Conservation (phyloP, 176 grass and related monocot genomes). For the Otatea glauca region DNA sequence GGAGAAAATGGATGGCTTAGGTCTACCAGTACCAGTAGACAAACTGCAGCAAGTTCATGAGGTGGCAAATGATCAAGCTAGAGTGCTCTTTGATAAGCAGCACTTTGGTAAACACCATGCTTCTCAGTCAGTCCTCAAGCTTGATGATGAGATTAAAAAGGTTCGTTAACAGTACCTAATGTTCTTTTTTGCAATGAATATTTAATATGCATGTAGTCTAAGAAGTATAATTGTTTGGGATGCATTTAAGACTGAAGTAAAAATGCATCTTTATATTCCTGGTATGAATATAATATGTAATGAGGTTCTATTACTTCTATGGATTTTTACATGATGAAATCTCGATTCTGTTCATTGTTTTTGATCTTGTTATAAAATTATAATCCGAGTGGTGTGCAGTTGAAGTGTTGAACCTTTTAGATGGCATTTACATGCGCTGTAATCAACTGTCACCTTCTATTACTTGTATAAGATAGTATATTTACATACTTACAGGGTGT, state of each 20-base stretch:
- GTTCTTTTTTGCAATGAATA: not conserved
- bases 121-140: conserved; percentile 66
- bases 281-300: conserved; percentile 18
- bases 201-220: conserved; percentile 12
- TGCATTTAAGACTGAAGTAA: conserved; percentile 12
- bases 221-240: not conserved
- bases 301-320: not conserved
- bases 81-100: conserved; percentile 78
- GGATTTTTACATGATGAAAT: not conserved
- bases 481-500: conserved; percentile 68
- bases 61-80: conserved; percentile 56
- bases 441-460: conserved; percentile 31
- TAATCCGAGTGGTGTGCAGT: not conserved
- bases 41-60: conserved; percentile 76
- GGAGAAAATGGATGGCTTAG: conserved; percentile 67
- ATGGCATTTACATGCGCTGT: not conserved
- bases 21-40: conserved; percentile 73
- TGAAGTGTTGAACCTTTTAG: not conserved
- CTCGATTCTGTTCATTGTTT: not conserved
- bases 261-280: not conserved
- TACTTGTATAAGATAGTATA: conserved; percentile 50
- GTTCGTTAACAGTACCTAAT: conserved; percentile 32
- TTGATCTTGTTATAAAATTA: not conserved
- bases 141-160: conserved; percentile 91
- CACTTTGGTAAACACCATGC: conserved; percentile 95